Percentiles rank a stretch among this genome's conserved stretches.
phyloP scores from a whole-genome alignment of 2,329 filamentous ascomycete genomes.

The Talaromyces funiculosus region DNA sequence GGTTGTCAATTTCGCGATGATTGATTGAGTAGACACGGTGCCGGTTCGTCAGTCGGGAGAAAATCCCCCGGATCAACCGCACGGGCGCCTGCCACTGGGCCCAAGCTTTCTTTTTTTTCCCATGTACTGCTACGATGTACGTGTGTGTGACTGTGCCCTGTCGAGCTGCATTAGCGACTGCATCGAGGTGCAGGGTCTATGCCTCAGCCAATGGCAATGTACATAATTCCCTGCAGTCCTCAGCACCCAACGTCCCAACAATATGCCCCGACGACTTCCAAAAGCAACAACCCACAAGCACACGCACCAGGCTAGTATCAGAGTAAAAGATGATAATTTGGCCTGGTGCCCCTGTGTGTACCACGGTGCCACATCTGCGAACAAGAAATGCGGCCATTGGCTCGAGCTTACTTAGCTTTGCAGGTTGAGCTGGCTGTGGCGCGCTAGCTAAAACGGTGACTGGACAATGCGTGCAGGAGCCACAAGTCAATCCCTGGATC shows the following conservation, averaged over 20 bases:
- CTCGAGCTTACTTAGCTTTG: background rate
- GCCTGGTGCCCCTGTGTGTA: too few relatives aligned
- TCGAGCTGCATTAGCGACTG: background rate
- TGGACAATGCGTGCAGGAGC: background rate
- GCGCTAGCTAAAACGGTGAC: background rate
- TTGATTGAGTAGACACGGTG: background rate
- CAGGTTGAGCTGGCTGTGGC: conserved; percentile 8
- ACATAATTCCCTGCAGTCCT: background rate
- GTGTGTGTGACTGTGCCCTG: background rate
- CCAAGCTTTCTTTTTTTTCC: conserved; percentile 2
- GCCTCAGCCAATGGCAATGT: background rate
- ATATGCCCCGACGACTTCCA: too few relatives aligned
- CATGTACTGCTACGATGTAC: background rate
- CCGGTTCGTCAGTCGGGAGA: conserved; percentile 3
- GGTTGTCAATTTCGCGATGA: background rate
- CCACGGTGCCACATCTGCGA: background rate
- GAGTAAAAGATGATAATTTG: too few relatives aligned
- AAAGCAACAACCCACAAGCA: background rate
- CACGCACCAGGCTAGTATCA: background rate
- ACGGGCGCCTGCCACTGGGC: conserved; percentile 3
- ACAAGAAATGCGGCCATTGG: background rate
- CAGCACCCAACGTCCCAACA: too few relatives aligned
- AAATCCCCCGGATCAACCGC: conserved; percentile 9
- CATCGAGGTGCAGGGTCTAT: background rate
- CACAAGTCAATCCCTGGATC: background rate